These are phyloP conservation scores for Blepharisma undulans DNA, from an alignment of 169 alveolate genomes.

Conservation along the genomic window DNA sequence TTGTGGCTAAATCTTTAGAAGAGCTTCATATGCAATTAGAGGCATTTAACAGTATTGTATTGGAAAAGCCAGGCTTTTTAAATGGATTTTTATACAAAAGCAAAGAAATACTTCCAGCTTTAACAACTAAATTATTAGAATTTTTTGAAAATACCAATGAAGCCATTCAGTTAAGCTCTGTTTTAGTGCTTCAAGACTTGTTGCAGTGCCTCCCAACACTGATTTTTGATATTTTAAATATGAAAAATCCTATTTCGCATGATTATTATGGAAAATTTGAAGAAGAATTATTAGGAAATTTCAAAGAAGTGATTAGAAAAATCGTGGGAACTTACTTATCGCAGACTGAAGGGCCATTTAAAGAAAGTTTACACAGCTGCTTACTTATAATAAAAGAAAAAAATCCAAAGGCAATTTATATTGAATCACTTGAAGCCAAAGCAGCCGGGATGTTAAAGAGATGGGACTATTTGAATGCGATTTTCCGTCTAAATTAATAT, in stretches of 20 bases:
- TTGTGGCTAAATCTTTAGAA: neutral
- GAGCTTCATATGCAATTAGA: neutral
- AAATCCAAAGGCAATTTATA: neutral
- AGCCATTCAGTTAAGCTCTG: neutral
- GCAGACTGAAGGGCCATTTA: slow-evolving; percentile 25
- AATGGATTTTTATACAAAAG: neutral
- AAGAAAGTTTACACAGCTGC: slow-evolving; percentile 13
- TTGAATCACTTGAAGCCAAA: slow-evolving; percentile 16
- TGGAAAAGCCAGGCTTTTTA: neutral
- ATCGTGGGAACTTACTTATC: neutral
- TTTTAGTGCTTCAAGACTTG: neutral
- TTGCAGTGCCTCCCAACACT: neutral
- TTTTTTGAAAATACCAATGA: slow-evolving; percentile 9
- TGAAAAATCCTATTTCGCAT: neutral
- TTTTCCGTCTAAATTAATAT: neutral
- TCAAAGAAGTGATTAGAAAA: neutral
- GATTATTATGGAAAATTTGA: slow-evolving; percentile 3
- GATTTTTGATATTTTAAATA: neutral
- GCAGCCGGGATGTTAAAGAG: slow-evolving; percentile 4
- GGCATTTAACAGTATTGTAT: neutral
- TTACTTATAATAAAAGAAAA: neutral
- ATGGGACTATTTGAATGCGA: slow-evolving; percentile 32
- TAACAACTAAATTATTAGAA: neutral
- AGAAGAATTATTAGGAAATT: slow-evolving; percentile 18
- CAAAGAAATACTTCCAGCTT: neutral